Conservation (phyloP, 306 rosid genomes). For the Argentina anserina region DNA sequence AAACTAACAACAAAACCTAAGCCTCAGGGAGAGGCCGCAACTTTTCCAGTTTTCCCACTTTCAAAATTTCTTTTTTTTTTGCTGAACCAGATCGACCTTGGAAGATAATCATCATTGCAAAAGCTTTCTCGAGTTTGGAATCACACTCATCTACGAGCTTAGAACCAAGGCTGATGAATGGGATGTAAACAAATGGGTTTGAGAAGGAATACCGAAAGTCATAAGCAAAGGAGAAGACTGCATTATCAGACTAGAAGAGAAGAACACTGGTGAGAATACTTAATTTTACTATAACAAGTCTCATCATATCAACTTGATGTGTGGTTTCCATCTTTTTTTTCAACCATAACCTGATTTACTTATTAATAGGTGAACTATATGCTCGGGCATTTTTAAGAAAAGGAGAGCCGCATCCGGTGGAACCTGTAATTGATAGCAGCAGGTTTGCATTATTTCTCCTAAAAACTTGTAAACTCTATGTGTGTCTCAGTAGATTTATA, state of each 20-base stretch:
- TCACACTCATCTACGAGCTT: no score
- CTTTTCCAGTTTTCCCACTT: no score
- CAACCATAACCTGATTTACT: conserved; percentile 15
- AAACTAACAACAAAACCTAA: no score
- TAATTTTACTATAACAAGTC: no score
- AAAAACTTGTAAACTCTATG: background rate
- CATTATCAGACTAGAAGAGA: conserved; percentile 90
- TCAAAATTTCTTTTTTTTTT: no score
- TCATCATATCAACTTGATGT: no score
- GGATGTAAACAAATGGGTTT: conserved; percentile 98
- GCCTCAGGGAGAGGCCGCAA: no score
- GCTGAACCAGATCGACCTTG: no score
- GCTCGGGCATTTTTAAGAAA: conserved; percentile 95
- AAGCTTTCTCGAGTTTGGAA: no score
- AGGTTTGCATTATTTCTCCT: conserved; percentile 48
- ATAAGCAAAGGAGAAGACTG: conserved; percentile 89
- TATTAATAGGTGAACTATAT: conserved; percentile 80
- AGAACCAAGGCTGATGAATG: conserved; percentile 99
- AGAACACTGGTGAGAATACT: conserved; percentile 59
- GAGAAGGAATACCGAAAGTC: conserved; percentile 88
- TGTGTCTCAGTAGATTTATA: background rate
- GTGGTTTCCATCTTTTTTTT: conserved; percentile 7
- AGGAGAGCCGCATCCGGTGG: conserved; percentile 94
- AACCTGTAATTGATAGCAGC: conserved; percentile 98
- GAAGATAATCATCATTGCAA: no score